Conservation (phyloP, 2,329 filamentous ascomycete genomes). For the Rachicladosporium sp. region DNA sequence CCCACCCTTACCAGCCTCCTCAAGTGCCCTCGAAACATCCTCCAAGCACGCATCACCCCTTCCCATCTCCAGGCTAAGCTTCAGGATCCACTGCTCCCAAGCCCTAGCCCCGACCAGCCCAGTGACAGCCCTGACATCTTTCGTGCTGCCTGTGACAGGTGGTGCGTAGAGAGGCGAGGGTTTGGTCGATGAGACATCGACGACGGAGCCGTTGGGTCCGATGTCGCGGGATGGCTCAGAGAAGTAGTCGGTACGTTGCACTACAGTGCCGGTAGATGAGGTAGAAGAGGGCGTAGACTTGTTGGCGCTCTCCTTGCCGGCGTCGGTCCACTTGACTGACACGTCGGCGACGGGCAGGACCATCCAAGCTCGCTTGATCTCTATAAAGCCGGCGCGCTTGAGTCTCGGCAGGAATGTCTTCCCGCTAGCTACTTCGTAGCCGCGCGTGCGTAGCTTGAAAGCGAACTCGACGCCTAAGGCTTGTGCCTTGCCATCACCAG, state of each 20-base stretch:
- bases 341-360: constrained; percentile 62
- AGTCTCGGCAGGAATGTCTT: constrained; percentile 69
- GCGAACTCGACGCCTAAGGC: constrained; percentile 85
- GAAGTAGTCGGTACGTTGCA: constrained; percentile 3
- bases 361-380: constrained; percentile 75
- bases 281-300: constrained; percentile 2
- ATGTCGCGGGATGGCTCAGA: constrained; percentile 23
- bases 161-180: constrained; percentile 12
- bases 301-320: constrained; percentile 11
- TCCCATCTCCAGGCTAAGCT: constrained; percentile 75
- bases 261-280: constrained; percentile 3
- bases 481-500: constrained; percentile 58
- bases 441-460: constrained; percentile 75
- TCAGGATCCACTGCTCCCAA: constrained; percentile 94
- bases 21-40: constrained; percentile 44
- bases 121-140: constrained; percentile 42
- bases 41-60: constrained; percentile 46
- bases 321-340: constrained; percentile 26
- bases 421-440: constrained; percentile 77
- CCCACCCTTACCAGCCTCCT: constrained; percentile 41
- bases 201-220: constrained; percentile 19
- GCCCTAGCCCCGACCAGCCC: constrained; percentile 77
- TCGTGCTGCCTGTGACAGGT: constrained; percentile 23
- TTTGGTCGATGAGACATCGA: constrained; percentile 1
- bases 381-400: constrained; percentile 61